Evolutionary conservation across 352 stramenopile genomes (phyloP), one percentile per base, ranked within the genome.

Genomic region (Thalassiosira livingstoniorum): DNA sequence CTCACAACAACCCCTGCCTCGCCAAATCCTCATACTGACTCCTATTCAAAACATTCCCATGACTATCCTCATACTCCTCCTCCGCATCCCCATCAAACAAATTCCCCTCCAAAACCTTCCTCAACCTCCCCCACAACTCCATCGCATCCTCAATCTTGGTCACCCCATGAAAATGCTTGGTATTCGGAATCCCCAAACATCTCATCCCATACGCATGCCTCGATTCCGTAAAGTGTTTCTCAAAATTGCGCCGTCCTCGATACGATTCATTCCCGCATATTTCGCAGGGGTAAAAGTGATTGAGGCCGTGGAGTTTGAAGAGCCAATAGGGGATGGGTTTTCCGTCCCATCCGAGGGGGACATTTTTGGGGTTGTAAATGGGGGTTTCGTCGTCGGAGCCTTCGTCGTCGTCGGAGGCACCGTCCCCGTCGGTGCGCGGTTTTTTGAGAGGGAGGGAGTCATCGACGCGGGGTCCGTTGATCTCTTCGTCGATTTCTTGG

Each of bases 301-400:
- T 98, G 29, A 99, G 95, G 1, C 98, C 98, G 82, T 99, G 97
- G 34, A 99, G 91, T 91, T 99, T 99, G 94, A 99, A 99, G 65
- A 99, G 91, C 98, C 98, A 99, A 82, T 99, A 99, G 3, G 98
- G 97, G 80, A 99, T 99, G 18, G 98, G 98, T 79, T 99, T 99
- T 54, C 98, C 98, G 88, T 99, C 97, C 97, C 96, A 99, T 64
- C 97, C 98, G 32, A 99, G 92, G 25, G 97, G 97, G 31, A 99
- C 90, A 85, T 99, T 99, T 67, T 99, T 96, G 32, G 97, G 97
- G 87, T 99, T 99, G 92, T 99, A 99, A 71, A 99, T 98, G 31
- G 97, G 96, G 66, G 97, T 95, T 82, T 99, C 97, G 37, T 99
- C 96, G 42, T 97, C 94, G 51, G 93, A 89, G 29, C 95, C 91